Base-by-base conservation (phyloP, 2,329 filamentous ascomycete species). In the Huntiella abstrusa region DNA sequence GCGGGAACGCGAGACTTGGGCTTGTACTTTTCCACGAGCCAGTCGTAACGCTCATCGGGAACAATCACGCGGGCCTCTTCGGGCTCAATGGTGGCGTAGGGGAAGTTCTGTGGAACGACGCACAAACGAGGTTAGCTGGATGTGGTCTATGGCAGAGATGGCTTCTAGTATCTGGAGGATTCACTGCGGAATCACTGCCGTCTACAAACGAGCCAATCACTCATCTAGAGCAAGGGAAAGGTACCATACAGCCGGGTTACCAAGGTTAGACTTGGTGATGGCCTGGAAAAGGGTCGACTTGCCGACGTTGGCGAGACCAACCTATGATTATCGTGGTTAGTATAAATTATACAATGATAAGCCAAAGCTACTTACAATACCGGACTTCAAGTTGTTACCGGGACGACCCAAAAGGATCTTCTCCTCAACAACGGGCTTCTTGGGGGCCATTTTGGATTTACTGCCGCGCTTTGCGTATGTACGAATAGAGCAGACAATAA, bases 221-320 rank as follows among this genome's bases (percentile, higher is more conserved):
- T 28, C 50, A 28, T 28, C 22, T 28, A 28, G 22, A 56, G 54
- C 55, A 54, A 53, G 55, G 55, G 57, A 54, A 57, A 38, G 51
- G 41, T 35, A 46, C 72, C 77, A 65, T 72, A 84, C 80, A 70
- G 91, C 91, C 58, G 92, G 92, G 70, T 96, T 98, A 68, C 92
- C 91, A 59, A 98, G 80, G 54, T 78, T 77, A 66, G 82, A 94
- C 73, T 95, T 96, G 62, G 91, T 98, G 67, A 98, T 95, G 61
- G 91, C 86, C 72, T 98, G 92, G 77, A 98, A 98, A 58, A 98
- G 78, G 33, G 92, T 98, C 55, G 91, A 98, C 71, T 98, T 98
- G 65, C 91, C 91, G 57, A 98, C 92, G 66, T 98, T 98, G 65
- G 91, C 91, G 59, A 98, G 79, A 68, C 91, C 91, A 65, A 98